Conservation (phyloP, 2,329 filamentous ascomycete species). For the Botrytis squamosa region DNA sequence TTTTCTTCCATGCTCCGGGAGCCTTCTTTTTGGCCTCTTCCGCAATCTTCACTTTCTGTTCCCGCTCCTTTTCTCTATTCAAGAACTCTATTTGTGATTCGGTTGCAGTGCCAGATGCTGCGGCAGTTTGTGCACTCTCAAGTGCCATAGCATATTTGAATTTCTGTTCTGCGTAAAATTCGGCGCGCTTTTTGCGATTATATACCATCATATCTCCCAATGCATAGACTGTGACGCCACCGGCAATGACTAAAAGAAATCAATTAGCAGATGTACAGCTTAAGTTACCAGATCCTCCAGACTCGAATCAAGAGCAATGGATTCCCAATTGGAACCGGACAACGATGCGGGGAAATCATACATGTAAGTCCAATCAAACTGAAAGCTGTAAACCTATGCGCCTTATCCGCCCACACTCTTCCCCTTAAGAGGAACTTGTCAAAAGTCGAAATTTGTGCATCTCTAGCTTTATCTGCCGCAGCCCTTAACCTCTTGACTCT, state of each 20-base stretch:
- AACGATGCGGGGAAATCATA: conserved; percentile 26
- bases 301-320: neutral
- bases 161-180: conserved; percentile 55
- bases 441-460: conserved; percentile 37
- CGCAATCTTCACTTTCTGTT: conserved; percentile 23
- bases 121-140: conserved; percentile 45
- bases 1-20: conserved; percentile 31
- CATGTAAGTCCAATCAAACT: conserved; percentile 40
- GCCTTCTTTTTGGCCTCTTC: conserved; percentile 33
- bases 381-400: conserved; percentile 40
- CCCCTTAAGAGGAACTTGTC: conserved; percentile 38
- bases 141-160: conserved; percentile 47
- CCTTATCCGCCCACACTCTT: conserved; percentile 41
- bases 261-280: conserved; percentile 7
- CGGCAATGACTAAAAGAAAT: conserved; percentile 51
- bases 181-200: conserved; percentile 62
- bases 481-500: conserved; percentile 40
- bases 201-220: conserved; percentile 65
- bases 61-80: conserved; percentile 56
- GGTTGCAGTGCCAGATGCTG: conserved; percentile 45
- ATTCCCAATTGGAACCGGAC: neutral
- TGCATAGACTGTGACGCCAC: conserved; percentile 61
- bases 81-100: conserved; percentile 53
- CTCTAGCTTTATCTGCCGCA: conserved; percentile 38
- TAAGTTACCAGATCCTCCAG: conserved; percentile 23